Conservation (phyloP, 1,284 basidiomycete genomes). For the Puccinia coronata region DNA sequence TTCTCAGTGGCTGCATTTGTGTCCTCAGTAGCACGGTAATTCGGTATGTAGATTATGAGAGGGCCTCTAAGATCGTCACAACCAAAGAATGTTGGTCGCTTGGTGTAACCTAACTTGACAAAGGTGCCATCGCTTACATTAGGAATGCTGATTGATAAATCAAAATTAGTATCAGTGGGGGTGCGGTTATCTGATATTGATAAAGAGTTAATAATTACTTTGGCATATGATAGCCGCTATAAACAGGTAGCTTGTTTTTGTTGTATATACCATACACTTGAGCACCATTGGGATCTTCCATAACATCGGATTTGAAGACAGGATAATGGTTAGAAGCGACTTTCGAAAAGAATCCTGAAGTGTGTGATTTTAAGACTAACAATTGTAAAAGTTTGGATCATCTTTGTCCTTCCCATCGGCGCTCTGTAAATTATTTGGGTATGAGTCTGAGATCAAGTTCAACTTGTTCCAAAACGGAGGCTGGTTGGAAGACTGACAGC, state of each 20-base stretch:
- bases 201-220: background rate
- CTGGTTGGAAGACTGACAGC: slow-evolving; percentile 25
- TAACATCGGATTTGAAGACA: background rate
- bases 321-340: no score
- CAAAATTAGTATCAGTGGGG: background rate
- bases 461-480: no score
- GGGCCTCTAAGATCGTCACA: slow-evolving; percentile 22
- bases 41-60: slow-evolving; percentile 43
- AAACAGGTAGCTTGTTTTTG: slow-evolving; percentile 24
- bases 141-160: slow-evolving; percentile 30
- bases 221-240: slow-evolving; percentile 39
- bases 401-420: slow-evolving; percentile 15
- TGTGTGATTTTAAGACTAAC: slow-evolving; percentile 16
- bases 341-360: no score
- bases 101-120: slow-evolving; percentile 27
- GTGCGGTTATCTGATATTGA: background rate
- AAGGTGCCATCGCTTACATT: slow-evolving; percentile 42
- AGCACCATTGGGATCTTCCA: slow-evolving; percentile 49
- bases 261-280: slow-evolving; percentile 20
- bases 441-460: background rate
- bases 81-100: slow-evolving; percentile 43
- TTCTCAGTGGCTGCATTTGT: slow-evolving; percentile 29
- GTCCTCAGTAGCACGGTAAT: slow-evolving; percentile 24
- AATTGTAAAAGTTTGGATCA: background rate
- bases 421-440: background rate